Evolutionary conservation across 148 eudicot genomes (phyloP), one percentile per base, ranked within the genome.

Genomic region (Vaccinium myrtillus): DNA sequence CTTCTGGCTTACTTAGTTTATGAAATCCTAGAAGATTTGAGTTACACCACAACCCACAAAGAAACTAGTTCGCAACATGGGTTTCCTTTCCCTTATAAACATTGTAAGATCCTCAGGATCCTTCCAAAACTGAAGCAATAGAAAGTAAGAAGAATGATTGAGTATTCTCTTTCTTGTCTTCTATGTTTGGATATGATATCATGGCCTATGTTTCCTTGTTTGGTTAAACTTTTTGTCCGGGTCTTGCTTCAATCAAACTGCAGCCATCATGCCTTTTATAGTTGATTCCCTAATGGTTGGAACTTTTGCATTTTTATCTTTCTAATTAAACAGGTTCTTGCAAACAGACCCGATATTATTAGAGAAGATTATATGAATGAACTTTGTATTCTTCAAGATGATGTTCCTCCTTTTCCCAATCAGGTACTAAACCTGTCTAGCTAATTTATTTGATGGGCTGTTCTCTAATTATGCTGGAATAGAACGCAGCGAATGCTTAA

Each of bases 331-430:
- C 91, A 96, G 99, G 99, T 96, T 89, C 99, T 96, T 84, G 99
- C 99, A 74, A 95, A 93, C 86, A 90, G 98, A 87, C 99, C 99
- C 70, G 99, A 96, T 89, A 96, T 95, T 85, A 95, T 96, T 87
- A 92, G 99, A 90, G 99, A 97, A 91, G 99, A 95, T 87, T 97
- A 97, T 81, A 97, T 97, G 99, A 97, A 94, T 86, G 99, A 97
- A 88, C 94, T 97, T 69, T 97, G 99, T 89, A 91, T 97, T 90
- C 98, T 97, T 93, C 99, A 97, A 91, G 99, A 97, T 86, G 99
- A 97, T 87, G 99, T 97, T 86, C 99, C 99, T 82, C 84, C 99
- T 82, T 97, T 97, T 79, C 96, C 99, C 75, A 94, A 95, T 87
- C 92, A 97, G 95, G 99, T 97, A 89, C 49, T 82, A 23, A 32